phyloP scores from a whole-genome alignment of 441 rosid genomes.

The Erodium texanum region DNA sequence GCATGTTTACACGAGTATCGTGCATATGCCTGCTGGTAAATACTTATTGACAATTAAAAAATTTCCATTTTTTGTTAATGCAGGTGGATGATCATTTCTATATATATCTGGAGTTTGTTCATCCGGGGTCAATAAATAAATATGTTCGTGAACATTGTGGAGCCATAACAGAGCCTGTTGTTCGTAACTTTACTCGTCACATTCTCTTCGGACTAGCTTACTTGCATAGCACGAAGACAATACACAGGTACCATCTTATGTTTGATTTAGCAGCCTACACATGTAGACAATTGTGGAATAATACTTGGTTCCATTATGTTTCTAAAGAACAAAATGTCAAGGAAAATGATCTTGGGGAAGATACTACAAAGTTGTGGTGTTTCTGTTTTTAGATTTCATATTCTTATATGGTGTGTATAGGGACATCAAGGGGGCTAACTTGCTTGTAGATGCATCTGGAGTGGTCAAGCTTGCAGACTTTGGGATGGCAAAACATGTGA shows the following conservation, averaged over 20 bases:
- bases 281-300: neutral
- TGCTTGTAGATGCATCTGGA: conserved; percentile 90
- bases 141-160: conserved; percentile 79
- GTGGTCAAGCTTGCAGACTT: conserved; percentile 97
- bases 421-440: conserved; percentile 96
- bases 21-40: neutral
- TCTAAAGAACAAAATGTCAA: neutral
- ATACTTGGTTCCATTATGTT: too few relatives aligned
- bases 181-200: conserved; percentile 88
- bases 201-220: conserved; percentile 81
- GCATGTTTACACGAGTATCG: neutral
- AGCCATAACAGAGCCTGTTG: conserved; percentile 81
- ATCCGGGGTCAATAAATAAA: conserved; percentile 90
- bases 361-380: conserved; percentile 4
- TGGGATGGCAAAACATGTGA: conserved; percentile 97
- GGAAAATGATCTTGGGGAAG: conserved; percentile 9
- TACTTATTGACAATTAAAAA: conserved; percentile 7
- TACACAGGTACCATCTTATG: conserved; percentile 54
- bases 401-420: conserved; percentile 28
- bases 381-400: conserved; percentile 10
- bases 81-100: conserved; percentile 77
- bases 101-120: conserved; percentile 88
- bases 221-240: conserved; percentile 76
- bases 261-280: neutral
- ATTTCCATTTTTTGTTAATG: conserved; percentile 16